Conservation (phyloP, 2,329 filamentous ascomycete genomes). For the Rhexocercosporidium sp. region DNA sequence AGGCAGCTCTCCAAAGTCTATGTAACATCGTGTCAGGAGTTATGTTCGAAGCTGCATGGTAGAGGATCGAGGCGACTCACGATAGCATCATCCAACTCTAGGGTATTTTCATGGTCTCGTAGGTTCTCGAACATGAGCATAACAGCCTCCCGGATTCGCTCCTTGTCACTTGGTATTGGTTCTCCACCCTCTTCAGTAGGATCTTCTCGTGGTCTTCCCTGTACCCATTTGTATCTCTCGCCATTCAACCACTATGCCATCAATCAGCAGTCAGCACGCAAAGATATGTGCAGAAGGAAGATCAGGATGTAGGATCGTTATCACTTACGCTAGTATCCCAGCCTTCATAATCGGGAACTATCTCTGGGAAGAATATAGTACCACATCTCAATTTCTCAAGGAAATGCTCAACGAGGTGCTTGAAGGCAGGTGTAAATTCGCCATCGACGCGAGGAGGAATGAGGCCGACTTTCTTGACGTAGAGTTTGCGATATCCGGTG, state of each 20-base stretch:
- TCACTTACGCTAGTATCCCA: conserved; percentile 7
- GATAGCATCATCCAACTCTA: not conserved
- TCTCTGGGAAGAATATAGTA: conserved; percentile 14
- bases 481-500: conserved; percentile 16
- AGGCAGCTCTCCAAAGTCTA: not conserved
- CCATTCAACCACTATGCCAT: not conserved
- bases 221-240: not conserved
- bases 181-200: not conserved
- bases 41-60: too few relatives aligned
- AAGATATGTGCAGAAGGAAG: not conserved
- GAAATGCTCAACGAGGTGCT: conserved; percentile 14
- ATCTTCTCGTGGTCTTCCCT: not conserved
- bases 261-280: not conserved
- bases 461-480: not conserved
- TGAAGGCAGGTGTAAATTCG: conserved; percentile 7
- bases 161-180: not conserved
- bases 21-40: not conserved
- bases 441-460: not conserved
- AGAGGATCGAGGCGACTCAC: not conserved
- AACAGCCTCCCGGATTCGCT: not conserved
- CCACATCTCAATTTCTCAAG: conserved; percentile 6
- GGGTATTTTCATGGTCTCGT: not conserved
- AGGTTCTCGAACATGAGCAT: conserved; percentile 1
- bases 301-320: not conserved
- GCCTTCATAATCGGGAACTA: conserved; percentile 9